Base-by-base conservation (phyloP, 805 yeast genomes). In the Kuraishia hungarica region DNA sequence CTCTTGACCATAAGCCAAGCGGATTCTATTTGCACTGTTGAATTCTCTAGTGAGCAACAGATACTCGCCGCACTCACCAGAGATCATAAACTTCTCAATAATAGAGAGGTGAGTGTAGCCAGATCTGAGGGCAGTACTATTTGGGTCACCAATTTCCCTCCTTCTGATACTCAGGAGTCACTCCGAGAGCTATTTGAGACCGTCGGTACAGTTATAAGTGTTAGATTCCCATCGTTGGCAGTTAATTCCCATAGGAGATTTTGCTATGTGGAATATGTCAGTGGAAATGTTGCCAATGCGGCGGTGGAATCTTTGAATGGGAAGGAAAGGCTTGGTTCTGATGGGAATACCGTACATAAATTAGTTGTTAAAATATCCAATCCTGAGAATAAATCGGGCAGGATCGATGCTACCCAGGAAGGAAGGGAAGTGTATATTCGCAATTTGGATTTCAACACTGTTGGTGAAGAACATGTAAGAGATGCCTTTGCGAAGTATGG, bases 111-210 rank as follows among this genome's bases (percentile, higher is more conserved):
- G 0, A 52, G 61, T 2, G 86, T 89, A 0, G 65, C 64, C 2
- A 67, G 78, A 39, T 67, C 81, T 2, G 62, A 69, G 21, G 71
- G 77, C 15, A 71, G 80, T 43, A 85, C 90, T 0, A 56, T 89
- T 1, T 89, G 89, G 86, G 82, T 84, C 1, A 80, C 92, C 0
- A 89, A 89, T 62, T 88, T 79, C 61, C 91, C 96, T 0, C 85
- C 89, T 1, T 62, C 69, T 0, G 78, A 65, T 56, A 72, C 75
- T 0, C 70, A 71, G 23, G 67, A 65, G 0, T 69, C 74, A 3
- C 53, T 89, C 0, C 60, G 62, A 17, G 58, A 62, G 0, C 21
- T 79, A 11, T 83, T 88, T 62, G 55, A 63, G 0, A 50, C 66
- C 1, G 63, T 61, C 48, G 83, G 84, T 0, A 58, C 68, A 1